Base-by-base conservation (phyloP, 2,329 filamentous ascomycete species). In the Cladobotryum mycophilum region DNA sequence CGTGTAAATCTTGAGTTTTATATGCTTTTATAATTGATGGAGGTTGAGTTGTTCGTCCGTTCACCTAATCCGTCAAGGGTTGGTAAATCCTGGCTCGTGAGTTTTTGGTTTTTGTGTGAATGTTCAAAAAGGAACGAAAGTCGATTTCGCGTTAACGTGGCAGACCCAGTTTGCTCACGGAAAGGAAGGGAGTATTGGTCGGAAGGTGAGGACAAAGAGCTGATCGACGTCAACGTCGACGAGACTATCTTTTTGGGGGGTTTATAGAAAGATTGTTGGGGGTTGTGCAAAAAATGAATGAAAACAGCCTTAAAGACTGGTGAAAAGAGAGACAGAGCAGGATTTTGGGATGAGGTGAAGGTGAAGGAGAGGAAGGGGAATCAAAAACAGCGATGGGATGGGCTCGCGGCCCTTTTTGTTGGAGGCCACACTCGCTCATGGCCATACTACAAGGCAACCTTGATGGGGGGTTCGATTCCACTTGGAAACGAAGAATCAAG, bases 111-210 rank as follows among this genome's bases (percentile, higher is more conserved):
- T 35, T 5, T 17, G n/a, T 30, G 15, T n/a, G 22, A 20, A 36
- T 13, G 41, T 30, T 43, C 18, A 44, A 36, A 45, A 56, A 53
- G 46, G 53, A 53, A 64, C 53, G 62, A 66, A 65, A 64, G 50
- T 67, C 65, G 52, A 67, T 67, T 67, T 60, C 55, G 60, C 62
- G 53, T 57, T 50, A 53, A 49, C 57, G 58, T 57, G 61, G 51
- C 55, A 65, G 53, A 66, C 61, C 55, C 60, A 64, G 64, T 64
- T 59, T 61, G 60, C 62, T 61, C 59, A 60, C 57, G 45, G 5
- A 55, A 60, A 59, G 54, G 61, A 62, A 55, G 58, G 54, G 11
- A 58, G 51, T 38, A 51, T 51, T 55, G 54, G 46, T 48, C 55
- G 52, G 51, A 58, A 56, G 48, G 53, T 41, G 38, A 38, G 42